Base-by-base conservation (phyloP, 352 stramenopile species). In the Phytophthora nicotianae region DNA sequence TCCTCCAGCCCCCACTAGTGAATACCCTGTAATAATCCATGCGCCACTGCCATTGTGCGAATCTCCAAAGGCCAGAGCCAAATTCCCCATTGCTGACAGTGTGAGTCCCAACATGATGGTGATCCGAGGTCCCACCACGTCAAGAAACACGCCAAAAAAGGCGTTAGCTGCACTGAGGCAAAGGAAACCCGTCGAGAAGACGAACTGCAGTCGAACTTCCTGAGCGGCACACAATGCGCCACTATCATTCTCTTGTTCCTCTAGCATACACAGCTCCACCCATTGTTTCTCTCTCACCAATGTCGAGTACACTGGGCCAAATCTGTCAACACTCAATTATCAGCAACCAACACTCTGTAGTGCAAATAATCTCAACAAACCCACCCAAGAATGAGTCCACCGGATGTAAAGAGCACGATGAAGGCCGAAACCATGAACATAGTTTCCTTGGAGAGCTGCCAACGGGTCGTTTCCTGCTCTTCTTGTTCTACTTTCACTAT, bases 81-180 rank as follows among this genome's bases (percentile, higher is more conserved):
- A 74, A 56, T 91, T 94, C 14, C 83, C 86, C 1, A 76, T 14
- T 10, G 62, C 58, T 0, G 83, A 78, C 19, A 92, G 59, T 16
- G 56, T 50, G 2, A 94, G 62, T 0, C 83, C 81, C 2, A 89
- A 11, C 11, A 90, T 26, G 10, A 86, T 82, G 0, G 83, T 88
- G 5, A 76, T 38, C 0, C 83, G 69, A 8, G 86, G 86, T 0
- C 86, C 86, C 11, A 88, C 68, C 16, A 90, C 60, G 51, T 94
- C 86, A 17, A 94, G 63, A 45, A 89, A 76, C 21, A 94, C 72
- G 1, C 83, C 86, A 33, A 94, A 94, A 49, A 89, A 79, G 11
- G 82, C 86, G 43, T 94, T 94, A 16, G 86, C 83, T 3, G 80
- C 83, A 53, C 86, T 94, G 13, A 94, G 73, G 56, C 83, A 90